Base-by-base conservation (phyloP, 176 grass and related monocot species). In the Bonia amplexicaulis region DNA sequence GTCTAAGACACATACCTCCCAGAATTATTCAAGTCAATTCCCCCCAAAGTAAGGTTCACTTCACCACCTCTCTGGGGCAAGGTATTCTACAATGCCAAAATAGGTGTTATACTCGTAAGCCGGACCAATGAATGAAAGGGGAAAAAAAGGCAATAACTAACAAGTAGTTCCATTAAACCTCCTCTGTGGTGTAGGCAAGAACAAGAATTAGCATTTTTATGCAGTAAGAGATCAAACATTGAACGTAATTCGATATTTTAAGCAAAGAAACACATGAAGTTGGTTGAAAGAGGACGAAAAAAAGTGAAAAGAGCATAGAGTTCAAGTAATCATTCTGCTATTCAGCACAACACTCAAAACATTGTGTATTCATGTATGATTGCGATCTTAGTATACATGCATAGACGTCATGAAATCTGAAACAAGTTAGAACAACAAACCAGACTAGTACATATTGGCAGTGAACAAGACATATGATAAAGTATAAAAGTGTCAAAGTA, bases 21-120 rank as follows among this genome's bases (percentile, higher is more conserved):
- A 82, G 93, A 99, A 91, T 99, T 94, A 77, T 96, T 99, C 89
- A 99, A 84, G 86, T 99, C 97, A 85, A 99, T 99, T 33, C 97
- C 97, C 49, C 97, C 97, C 78, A 99, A 90, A 70, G 97, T 96
- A 84, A 94, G 71, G 71, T 96, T 99, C 65, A 94, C 90, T 82
- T 99, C 97, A 65, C 93, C 91, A 86, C 90, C 90, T 89, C 93
- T 92, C 63, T 99, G 91, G 1, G 97, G 93, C 53, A 94, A 84
- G 59, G 97, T 86, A 82, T 85, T 99, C 97, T 99, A 90, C 51
- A 90, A 90, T 84, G 57, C 31, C 51, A 85, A 80, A 88, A 82
- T 1, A 87, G n/a, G 20, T 51, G 71, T 75, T 11, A 20, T 52
- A 66, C 41, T 81, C 41, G 6, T 71, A 69, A 79, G 58, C 22